These are phyloP conservation scores for Osmanthus fragrans DNA, from an alignment of 257 asterid genomes.

Conservation along the genomic window DNA sequence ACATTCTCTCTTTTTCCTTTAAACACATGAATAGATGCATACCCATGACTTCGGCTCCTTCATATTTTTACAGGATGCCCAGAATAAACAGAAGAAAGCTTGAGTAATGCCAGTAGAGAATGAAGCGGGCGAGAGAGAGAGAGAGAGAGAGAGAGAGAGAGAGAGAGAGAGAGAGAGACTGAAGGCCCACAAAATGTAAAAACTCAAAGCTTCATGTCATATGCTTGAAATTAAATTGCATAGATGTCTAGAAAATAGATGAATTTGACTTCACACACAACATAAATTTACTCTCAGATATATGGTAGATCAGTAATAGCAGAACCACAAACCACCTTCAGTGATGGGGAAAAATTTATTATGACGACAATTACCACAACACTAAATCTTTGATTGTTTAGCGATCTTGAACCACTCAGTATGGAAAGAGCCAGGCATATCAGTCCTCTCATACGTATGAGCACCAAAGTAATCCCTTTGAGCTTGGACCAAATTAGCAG, in stretches of 20 bases:
- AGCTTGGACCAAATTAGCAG: conserved; percentile 76
- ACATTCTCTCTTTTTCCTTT: not conserved
- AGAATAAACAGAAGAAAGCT: not conserved
- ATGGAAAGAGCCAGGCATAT: conserved; percentile 59
- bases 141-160: not conserved
- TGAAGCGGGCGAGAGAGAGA: no score
- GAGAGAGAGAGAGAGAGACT: not conserved
- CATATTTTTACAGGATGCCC: not conserved
- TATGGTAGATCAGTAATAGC: not conserved
- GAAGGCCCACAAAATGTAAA: not conserved
- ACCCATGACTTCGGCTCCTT: not conserved
- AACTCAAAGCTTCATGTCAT: not conserved
- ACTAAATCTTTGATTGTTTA: conserved; percentile 50
- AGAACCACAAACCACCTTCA: not conserved
- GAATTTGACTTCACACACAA: not conserved
- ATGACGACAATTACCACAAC: not conserved
- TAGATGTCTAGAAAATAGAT: not conserved
- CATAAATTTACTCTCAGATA: not conserved
- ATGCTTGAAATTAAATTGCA: not conserved
- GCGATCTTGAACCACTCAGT: conserved; percentile 80
- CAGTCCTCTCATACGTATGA: conserved; percentile 70
- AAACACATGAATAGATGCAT: not conserved
- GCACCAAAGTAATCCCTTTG: conserved; percentile 80
- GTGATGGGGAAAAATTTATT: conserved; percentile 2
- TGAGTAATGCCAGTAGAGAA: not conserved